Evolutionary conservation across 2,329 filamentous ascomycete species (phyloP).

Genomic region (Cercospora zeina): DNA sequence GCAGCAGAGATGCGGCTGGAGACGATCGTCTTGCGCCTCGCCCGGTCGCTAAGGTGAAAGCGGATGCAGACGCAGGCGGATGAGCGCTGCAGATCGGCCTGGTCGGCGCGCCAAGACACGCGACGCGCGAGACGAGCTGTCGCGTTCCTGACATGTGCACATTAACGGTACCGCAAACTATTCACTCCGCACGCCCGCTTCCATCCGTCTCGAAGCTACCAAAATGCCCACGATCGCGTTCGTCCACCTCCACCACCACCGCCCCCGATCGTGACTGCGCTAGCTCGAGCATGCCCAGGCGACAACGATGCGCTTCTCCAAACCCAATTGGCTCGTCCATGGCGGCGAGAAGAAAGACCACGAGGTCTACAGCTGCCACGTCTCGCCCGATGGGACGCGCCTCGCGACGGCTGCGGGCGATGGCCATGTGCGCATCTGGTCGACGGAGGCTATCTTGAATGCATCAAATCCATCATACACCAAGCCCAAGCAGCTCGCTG

Average conservation of each 20-base stretch:
- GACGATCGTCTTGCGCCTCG: background rate
- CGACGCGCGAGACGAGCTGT: background rate
- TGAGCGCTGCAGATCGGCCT: background rate
- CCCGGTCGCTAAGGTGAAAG: background rate
- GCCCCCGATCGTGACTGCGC: background rate
- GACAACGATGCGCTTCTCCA: constrained; percentile 64
- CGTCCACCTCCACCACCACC: background rate
- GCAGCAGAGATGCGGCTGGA: background rate
- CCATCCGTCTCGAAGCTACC: background rate
- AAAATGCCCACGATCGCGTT: background rate
- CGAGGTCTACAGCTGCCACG: constrained; percentile 96
- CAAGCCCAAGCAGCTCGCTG: constrained; percentile 88
- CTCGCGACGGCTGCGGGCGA: constrained; percentile 95
- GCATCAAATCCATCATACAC: constrained; percentile 69
- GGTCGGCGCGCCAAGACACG: too few relatives aligned
- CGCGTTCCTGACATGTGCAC: constrained; percentile 1
- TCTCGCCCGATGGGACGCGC: constrained; percentile 89
- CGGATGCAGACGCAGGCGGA: background rate
- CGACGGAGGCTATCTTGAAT: constrained; percentile 87
- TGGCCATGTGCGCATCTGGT: constrained; percentile 97
- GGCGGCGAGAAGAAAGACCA: constrained; percentile 97
- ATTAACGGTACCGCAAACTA: too few relatives aligned
- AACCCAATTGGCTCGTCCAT: constrained; percentile 94
- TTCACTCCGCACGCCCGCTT: background rate
- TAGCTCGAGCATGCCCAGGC: constrained; percentile 9